These are phyloP conservation scores for Puccinia hordei DNA, from an alignment of 1,284 basidiomycete species.

Conservation along the genomic window DNA sequence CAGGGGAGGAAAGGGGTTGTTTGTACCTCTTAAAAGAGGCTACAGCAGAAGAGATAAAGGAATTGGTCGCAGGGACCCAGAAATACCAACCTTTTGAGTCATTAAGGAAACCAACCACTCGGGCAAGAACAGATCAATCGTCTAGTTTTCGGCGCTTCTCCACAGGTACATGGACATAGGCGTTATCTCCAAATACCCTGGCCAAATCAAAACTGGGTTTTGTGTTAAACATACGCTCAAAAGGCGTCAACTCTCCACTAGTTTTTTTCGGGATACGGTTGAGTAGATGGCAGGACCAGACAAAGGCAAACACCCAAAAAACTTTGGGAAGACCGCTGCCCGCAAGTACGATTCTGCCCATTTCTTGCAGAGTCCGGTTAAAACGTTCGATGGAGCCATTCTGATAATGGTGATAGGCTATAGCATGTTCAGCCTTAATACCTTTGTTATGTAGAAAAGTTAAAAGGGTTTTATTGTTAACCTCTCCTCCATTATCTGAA, in stretches of 20 bases:
- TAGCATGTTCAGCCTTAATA: too few relatives aligned
- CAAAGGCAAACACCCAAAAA: not conserved
- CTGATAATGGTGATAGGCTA: too few relatives aligned
- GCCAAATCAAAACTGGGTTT: not conserved
- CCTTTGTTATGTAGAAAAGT: too few relatives aligned
- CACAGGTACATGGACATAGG: constrained; percentile 7
- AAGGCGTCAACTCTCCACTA: not conserved
- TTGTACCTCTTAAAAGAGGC: too few relatives aligned
- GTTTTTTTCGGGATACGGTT: constrained; percentile 18
- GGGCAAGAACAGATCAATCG: not conserved
- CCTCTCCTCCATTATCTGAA: too few relatives aligned
- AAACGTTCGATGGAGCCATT: too few relatives aligned
- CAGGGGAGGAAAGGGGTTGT: too few relatives aligned
- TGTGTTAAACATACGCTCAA: not conserved
- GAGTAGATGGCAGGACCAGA: not conserved
- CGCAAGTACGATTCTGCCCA: too few relatives aligned
- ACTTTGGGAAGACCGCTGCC: too few relatives aligned
- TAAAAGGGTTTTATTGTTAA: too few relatives aligned
- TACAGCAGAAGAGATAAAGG: too few relatives aligned
- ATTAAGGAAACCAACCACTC: not conserved
- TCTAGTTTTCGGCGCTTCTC: constrained; percentile 33
- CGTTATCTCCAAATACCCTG: not conserved
- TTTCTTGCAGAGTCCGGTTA: too few relatives aligned
- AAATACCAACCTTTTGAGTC: constrained; percentile 24
- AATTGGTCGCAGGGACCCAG: constrained; percentile 17